These are phyloP conservation scores for Candida silvatica DNA, from an alignment of 805 yeast species.

Conservation along the genomic window DNA sequence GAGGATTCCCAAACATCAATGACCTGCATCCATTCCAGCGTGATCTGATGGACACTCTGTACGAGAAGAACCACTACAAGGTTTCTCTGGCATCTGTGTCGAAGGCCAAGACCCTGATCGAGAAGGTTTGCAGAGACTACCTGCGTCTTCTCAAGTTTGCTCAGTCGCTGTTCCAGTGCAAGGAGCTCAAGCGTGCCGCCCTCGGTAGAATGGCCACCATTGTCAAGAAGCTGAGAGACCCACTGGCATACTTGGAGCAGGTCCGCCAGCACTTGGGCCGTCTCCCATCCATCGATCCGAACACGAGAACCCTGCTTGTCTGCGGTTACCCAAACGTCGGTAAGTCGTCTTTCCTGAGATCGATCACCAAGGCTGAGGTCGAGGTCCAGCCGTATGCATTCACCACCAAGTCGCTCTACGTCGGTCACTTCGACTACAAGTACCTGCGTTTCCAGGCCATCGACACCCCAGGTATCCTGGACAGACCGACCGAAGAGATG, in stretches of 20 bases:
- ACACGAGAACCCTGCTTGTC: constrained; percentile 92
- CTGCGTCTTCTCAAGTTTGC: constrained; percentile 92
- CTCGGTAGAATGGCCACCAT: constrained; percentile 99
- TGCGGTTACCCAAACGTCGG: constrained; percentile 99
- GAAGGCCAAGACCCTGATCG: constrained; percentile 87
- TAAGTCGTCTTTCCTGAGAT: constrained; percentile 87
- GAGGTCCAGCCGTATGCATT: constrained; percentile 99
- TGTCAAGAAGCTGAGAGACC: constrained; percentile 90
- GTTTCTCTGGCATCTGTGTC: constrained; percentile 93
- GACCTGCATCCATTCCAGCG: constrained; percentile 98
- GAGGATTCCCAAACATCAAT: constrained; percentile 92
- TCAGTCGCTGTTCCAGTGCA: constrained; percentile 96
- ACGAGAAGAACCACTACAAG: constrained; percentile 97
- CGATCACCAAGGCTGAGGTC: constrained; percentile 96
- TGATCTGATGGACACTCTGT: constrained; percentile 94
- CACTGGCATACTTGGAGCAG: constrained; percentile 88
- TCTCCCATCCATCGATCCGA: constrained; percentile 96
- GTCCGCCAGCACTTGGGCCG: constrained; percentile 99
- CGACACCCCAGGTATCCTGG: constrained; percentile 98
- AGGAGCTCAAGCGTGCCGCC: constrained; percentile 97
- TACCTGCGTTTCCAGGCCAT: constrained; percentile 97
- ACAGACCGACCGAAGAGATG: constrained; percentile 99
- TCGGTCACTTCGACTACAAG: constrained; percentile 98
- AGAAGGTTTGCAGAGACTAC: constrained; percentile 94
- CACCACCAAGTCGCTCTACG: constrained; percentile 95